A percentile compares a stretch with the other conserved stretches of the same genome.
phyloP scores from a whole-genome alignment of 441 rosid genomes.

The Bruguiera hainesii region DNA sequence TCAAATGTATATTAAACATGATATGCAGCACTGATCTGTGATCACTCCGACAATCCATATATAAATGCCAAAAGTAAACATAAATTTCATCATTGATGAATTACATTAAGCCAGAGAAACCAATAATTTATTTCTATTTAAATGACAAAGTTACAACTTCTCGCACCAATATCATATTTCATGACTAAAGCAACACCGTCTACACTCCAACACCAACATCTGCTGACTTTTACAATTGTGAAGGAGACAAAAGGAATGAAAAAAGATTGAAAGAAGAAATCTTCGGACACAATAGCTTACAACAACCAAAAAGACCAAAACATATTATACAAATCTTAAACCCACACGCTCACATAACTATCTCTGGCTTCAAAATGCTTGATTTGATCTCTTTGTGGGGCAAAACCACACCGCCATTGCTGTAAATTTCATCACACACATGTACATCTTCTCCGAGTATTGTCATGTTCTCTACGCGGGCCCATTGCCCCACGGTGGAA shows the following conservation, averaged over 20 bases:
- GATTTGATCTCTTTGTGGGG: conserved; percentile 95
- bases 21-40: too few species aligned
- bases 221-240: conserved; percentile 20
- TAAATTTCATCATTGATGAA: neutral
- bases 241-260: conserved; percentile 5
- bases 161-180: conserved; percentile 20
- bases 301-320: neutral
- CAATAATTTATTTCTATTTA: conserved; percentile 26
- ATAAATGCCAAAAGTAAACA: neutral
- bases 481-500: conserved; percentile 93
- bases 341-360: conserved; percentile 59
- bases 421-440: conserved; percentile 87
- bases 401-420: conserved; percentile 87
- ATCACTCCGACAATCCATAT: neutral
- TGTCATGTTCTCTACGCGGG: conserved; percentile 92
- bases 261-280: conserved; percentile 18
- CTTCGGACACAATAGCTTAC: conserved; percentile 9
- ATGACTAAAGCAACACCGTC: neutral
- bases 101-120: conserved; percentile 15
- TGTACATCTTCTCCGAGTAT: conserved; percentile 93
- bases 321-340: conserved; percentile 13
- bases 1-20: too few species aligned
- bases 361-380: conserved; percentile 94
- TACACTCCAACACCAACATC: conserved; percentile 1
- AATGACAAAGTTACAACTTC: conserved; percentile 21